Conservation (phyloP, 331 rosid genomes). For the Saraca asoca region DNA sequence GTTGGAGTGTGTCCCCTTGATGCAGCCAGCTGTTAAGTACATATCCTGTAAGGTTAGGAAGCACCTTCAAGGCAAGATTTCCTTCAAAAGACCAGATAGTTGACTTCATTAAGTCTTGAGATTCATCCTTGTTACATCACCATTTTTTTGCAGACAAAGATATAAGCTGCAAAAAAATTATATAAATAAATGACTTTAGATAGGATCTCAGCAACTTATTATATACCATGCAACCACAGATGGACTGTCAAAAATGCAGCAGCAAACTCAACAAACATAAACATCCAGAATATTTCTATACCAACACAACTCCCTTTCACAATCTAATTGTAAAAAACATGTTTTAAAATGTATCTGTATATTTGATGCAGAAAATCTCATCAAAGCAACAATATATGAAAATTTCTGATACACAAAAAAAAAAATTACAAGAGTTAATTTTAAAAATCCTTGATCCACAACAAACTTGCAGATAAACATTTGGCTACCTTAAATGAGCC, state of each 20-base stretch:
- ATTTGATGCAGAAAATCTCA: background rate
- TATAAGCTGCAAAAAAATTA: slow-evolving; percentile 52
- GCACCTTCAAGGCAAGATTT: slow-evolving; percentile 13
- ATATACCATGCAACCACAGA: background rate
- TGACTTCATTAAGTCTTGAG: slow-evolving; percentile 30
- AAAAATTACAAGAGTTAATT: background rate
- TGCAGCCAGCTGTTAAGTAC: slow-evolving; percentile 15
- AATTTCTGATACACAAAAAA: background rate
- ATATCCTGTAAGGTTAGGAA: slow-evolving; percentile 8
- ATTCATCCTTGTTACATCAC: slow-evolving; percentile 32
- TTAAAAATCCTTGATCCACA: slow-evolving; percentile 12
- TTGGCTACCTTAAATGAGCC: slow-evolving; percentile 2
- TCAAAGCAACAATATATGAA: background rate
- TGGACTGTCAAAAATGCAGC: background rate
- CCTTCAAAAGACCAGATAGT: slow-evolving; percentile 12
- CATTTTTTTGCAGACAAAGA: slow-evolving; percentile 58
- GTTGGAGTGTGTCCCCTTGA: background rate
- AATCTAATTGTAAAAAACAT: background rate
- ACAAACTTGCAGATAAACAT: background rate
- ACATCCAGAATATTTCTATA: slow-evolving; percentile 2
- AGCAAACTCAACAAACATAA: slow-evolving; percentile 11
- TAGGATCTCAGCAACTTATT: background rate
- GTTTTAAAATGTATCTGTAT: background rate
- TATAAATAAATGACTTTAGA: slow-evolving; percentile 31
- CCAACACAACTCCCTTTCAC: slow-evolving; percentile 10